Evolutionary conservation across 2,329 filamentous ascomycete genomes (phyloP).

Genomic region (Talaromyces sp.): DNA sequence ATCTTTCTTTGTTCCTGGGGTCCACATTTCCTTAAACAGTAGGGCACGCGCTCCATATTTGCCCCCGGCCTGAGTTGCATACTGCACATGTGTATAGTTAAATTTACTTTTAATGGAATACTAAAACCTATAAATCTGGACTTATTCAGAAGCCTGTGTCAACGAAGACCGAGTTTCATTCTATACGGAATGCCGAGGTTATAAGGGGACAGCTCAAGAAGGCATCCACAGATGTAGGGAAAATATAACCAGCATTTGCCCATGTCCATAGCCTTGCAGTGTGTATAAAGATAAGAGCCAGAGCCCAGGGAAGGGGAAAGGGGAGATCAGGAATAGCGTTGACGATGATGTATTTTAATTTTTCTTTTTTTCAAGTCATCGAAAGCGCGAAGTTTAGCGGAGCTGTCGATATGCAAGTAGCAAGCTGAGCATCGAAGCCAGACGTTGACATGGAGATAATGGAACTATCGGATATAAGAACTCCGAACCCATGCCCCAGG

Average conservation of each 20-base stretch:
- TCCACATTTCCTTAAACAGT: too few relatives aligned
- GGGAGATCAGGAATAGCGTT: background rate
- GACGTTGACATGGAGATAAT: background rate
- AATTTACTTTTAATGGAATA: too few relatives aligned
- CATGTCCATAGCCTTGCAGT: slow-evolving; percentile 7
- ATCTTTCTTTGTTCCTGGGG: too few relatives aligned
- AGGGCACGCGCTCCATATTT: too few relatives aligned
- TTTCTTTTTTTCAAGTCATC: too few relatives aligned
- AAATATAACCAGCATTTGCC: slow-evolving; percentile 1
- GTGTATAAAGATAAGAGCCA: slow-evolving; percentile 7
- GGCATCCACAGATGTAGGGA: background rate
- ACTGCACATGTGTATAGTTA: too few relatives aligned
- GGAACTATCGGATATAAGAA: background rate
- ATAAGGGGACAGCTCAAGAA: background rate
- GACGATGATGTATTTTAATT: background rate
- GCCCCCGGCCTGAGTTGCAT: too few relatives aligned
- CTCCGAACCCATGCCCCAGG: background rate
- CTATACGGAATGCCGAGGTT: slow-evolving; percentile 13
- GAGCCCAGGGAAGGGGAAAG: slow-evolving; percentile 1
- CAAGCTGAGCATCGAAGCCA: slow-evolving; percentile 4
- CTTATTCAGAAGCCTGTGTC: slow-evolving; percentile 10
- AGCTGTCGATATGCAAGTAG: slow-evolving; percentile 19
- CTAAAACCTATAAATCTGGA: too few relatives aligned
- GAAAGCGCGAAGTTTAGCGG: slow-evolving; percentile 1
- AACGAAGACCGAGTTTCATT: slow-evolving; percentile 28